Evolutionary conservation across 805 yeast genomes (phyloP).

Genomic region (Saturnispora saitoi): DNA sequence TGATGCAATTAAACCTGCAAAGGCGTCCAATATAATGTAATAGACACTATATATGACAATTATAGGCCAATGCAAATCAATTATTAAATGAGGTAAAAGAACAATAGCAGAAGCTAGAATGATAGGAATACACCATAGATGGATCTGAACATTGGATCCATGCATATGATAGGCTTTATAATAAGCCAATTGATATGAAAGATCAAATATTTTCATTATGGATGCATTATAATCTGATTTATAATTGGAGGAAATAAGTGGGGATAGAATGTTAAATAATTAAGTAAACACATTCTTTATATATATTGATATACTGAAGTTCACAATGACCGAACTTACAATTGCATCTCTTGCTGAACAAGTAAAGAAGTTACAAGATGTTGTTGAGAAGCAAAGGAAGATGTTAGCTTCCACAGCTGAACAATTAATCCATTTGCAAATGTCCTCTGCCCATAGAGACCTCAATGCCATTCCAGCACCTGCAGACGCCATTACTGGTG

Average conservation of each 20-base stretch:
- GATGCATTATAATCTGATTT: neutral
- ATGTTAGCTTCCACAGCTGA: conserved; percentile 72
- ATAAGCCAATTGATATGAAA: conserved; percentile 49
- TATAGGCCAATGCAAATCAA: conserved; percentile 29
- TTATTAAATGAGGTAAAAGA: conserved; percentile 19
- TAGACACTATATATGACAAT: conserved; percentile 45
- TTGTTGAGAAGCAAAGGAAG: conserved; percentile 57
- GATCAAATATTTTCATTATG: conserved; percentile 25
- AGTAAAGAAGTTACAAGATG: conserved; percentile 30
- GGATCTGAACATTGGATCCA: conserved; percentile 62
- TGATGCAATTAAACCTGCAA: conserved; percentile 38
- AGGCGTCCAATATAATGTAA: conserved; percentile 50
- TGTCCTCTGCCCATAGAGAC: conserved; percentile 37
- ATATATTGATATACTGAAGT: neutral
- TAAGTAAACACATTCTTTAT: no score
- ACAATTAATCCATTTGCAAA: conserved; percentile 63
- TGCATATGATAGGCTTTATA: conserved; percentile 36
- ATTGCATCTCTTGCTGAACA: conserved; percentile 40
- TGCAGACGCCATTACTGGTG: conserved; percentile 7
- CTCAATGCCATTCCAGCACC: conserved; percentile 19
- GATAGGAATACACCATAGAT: conserved; percentile 69
- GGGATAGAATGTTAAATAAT: no score
- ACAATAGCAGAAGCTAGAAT: conserved; percentile 52
- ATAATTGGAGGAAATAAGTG: neutral
- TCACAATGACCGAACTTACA: conserved; percentile 6